Evolutionary conservation across 2,329 filamentous ascomycete species (phyloP), one percentile per base, ranked within the genome.

Genomic region (Neonectria sp.): DNA sequence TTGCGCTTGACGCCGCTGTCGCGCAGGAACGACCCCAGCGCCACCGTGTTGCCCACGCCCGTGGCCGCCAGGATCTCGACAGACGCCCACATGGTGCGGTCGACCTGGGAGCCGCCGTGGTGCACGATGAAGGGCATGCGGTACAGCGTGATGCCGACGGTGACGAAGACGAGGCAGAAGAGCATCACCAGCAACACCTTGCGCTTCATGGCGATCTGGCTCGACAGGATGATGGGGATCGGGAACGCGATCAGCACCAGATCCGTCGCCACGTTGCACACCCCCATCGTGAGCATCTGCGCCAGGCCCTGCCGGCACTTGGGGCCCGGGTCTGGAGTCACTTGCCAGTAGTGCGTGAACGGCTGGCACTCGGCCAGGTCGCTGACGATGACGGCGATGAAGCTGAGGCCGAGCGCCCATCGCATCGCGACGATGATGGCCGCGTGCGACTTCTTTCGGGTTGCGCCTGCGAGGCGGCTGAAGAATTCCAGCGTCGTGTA

Each of bases 401-500:
- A 95, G 1, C 95, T 97, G 6, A 89, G 82, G 21, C 87, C 82
- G 1, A 97, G 88, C 61, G 92, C 92, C 76, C 88, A 88, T 63
- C 94, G 89, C 70, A 97, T 92, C 68, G 88, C 84, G 55, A 89
- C 84, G 25, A 97, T 84, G 17, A 90, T 89, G 55, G 89, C 78
- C 64, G 93, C 89, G 77, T 96, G 93, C 13, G 91, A 90, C 58
- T 87, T 87, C 65, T 91, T 90, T 90, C 94, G 96, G 60, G 93
- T 92, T 45, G 91, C 90, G 55, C 90, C 90, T 4, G 93, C 95
- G 60, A 97, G 88, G 60, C 95, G 92, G 78, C 92, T 93, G 74
- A 98, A 90, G 77, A 97, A 98, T 78, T 97, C 94, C 63, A 94
- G 92, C 40, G 97, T 92, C 11, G 95, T 94, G 75, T 93, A 89